Percentiles rank a stretch among this genome's conserved stretches.
phyloP scores from a whole-genome alignment of 2,329 filamentous ascomycete species.

The Aspergillus flavus region DNA sequence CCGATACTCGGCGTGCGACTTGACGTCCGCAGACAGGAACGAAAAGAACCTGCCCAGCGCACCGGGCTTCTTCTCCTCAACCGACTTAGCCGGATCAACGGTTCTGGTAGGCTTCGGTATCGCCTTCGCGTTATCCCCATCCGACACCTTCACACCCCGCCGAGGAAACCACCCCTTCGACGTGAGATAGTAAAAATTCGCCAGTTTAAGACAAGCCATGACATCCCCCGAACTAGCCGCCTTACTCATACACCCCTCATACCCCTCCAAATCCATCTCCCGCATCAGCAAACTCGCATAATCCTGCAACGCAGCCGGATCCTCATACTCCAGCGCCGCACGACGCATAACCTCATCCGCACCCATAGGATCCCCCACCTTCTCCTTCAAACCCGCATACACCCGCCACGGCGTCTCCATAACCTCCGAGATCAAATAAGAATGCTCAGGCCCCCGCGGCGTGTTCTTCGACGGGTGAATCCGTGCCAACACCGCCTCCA shows the following conservation, averaged over 20 bases:
- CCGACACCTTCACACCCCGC: slow-evolving; percentile 16
- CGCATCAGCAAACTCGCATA: slow-evolving; percentile 29
- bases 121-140: not conserved
- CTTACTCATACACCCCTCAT: slow-evolving; percentile 39
- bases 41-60: slow-evolving; percentile 6
- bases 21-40: slow-evolving; percentile 20
- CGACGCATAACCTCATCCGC: slow-evolving; percentile 25
- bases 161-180: slow-evolving; percentile 28
- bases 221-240: slow-evolving; percentile 34
- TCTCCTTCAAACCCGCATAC: slow-evolving; percentile 26
- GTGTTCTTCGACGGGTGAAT: slow-evolving; percentile 21
- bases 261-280: slow-evolving; percentile 28
- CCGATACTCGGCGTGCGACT: slow-evolving; percentile 27
- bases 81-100: not conserved
- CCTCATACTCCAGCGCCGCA: slow-evolving; percentile 36
- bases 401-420: slow-evolving; percentile 29
- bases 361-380: slow-evolving; percentile 13
- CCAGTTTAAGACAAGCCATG: slow-evolving; percentile 36
- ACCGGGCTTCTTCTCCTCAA: not conserved
- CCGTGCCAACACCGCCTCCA: slow-evolving; percentile 28
- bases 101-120: not conserved
- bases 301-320: slow-evolving; percentile 30
- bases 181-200: slow-evolving; percentile 40
- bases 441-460: not conserved
- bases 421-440: not conserved